Evolutionary conservation across 352 stramenopile genomes (phyloP).

Genomic region (Phytophthora kernoviae): DNA sequence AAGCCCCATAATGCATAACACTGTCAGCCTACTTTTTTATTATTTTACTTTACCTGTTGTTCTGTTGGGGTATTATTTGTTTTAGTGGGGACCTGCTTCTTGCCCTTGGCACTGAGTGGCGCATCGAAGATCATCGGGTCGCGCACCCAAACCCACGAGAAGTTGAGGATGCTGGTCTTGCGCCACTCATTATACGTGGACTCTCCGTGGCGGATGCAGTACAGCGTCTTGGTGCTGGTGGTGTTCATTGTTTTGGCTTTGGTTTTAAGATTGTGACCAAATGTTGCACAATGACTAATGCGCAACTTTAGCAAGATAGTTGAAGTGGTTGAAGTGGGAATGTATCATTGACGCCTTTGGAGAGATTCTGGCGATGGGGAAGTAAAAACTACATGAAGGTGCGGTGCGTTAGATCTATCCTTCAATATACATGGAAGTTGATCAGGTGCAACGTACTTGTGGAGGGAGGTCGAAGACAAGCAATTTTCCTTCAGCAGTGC

Average conservation of each 20-base stretch:
- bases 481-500: slow-evolving; percentile 35
- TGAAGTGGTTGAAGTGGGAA: neutral
- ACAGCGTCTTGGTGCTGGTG: slow-evolving; percentile 62
- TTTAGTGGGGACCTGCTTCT: slow-evolving; percentile 75
- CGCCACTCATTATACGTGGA: slow-evolving; percentile 91
- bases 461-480: slow-evolving; percentile 33
- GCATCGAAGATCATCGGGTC: slow-evolving; percentile 88
- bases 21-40: neutral
- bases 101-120: slow-evolving; percentile 71
- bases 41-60: too few relatives aligned
- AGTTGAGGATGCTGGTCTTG: slow-evolving; percentile 75
- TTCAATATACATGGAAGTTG: too few relatives aligned
- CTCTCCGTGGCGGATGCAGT: slow-evolving; percentile 88
- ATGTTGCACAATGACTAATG: neutral
- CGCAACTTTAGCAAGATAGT: neutral
- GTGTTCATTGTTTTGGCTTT: slow-evolving; percentile 10
- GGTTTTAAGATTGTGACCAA: neutral
- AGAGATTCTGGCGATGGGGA: neutral
- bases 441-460: slow-evolving; percentile 16
- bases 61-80: too few relatives aligned
- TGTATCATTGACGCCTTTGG: neutral
- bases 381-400: slow-evolving; percentile 18
- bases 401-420: slow-evolving; percentile 4
- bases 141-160: slow-evolving; percentile 85
- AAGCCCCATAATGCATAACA: neutral